Base-by-base conservation (phyloP, 192 early-diverging fungal genomes). In the Coemansia umbellata region DNA sequence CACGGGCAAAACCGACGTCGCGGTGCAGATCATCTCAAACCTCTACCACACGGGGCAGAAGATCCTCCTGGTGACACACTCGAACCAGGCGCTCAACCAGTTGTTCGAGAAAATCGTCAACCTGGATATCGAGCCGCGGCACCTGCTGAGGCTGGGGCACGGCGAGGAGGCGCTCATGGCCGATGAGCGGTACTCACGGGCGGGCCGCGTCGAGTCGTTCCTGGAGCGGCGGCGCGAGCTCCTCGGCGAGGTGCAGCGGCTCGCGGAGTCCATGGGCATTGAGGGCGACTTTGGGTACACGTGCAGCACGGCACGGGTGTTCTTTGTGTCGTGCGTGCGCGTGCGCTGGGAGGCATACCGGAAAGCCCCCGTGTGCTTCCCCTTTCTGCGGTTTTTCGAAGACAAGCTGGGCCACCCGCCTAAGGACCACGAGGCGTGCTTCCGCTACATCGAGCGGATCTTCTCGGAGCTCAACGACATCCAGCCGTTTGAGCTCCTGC, bases 81-180 rank as follows among this genome's bases (percentile, higher is more conserved):
- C 91, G 35, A 98, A 98, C 69, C 94, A 97, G 69, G 95, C 95
- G n/a, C 78, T 99, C 31, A 97, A 97, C 75, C 95, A 98, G 50
- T 81, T 99, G 32, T 98, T 99, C 60, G 94, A 91, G 66, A 97
- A 97, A 59, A 95, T 99, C 48, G 84, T 89, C 27, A 85, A 78
- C 4, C 66, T 91, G 49, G 91, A 97, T 64, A 95, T 99, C 22
- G 92, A 96, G 66, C 84, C 90, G 19, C 82, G 95, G 7, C 95
- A 99, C 67, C 69, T 99, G 45, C 74, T 99, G 24, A 87, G 95
- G 15, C 78, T 99, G 31, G 95, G 97, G 33, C 95, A 97, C 26
- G 95, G 95, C 47, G 86, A 92, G 48, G 94, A 91, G 40, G 93
- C 92, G 22, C 55, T 97, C 32, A 90, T 89, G 18, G 81, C 87